Evolutionary conservation across 2,329 filamentous ascomycete species (phyloP), one percentile per base, ranked within the genome.

Genomic region (Triangularia setosa): DNA sequence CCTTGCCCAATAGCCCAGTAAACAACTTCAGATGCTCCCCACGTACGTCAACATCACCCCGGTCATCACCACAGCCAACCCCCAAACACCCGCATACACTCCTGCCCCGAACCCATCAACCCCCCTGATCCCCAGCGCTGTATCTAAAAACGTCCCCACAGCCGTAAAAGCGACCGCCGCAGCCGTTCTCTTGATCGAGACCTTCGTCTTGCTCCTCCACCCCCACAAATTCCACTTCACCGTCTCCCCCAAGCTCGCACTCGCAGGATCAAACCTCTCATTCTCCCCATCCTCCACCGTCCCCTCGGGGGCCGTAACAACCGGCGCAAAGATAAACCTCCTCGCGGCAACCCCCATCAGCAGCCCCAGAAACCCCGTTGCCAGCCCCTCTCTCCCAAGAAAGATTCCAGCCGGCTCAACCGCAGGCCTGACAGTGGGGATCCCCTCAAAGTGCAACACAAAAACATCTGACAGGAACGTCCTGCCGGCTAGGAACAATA

Each of bases 81-180:
- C 85, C 92, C 92, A 97, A 35, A 94, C 80, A 23, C 80, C 80
- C 1, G 90, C 87, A 81, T 93, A 98, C 0, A 84, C 85, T 2
- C 81, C 78, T 1, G 93, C 91, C 11, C 93, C 94, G 0, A 80
- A 70, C 3, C 85, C 67, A 71, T 93, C 90, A 11, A 92, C 86
- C 4, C 91, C 90, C 54, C 86, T 81, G 21, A 97, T 79, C 0
- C 87, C 90, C 62, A 87, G 80, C 56, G 82, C 84, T 24, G 87
- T 85, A 72, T 90, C 85, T 48, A 93, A 77, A 64, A 89, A 87
- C 0, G 86, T 86, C 72, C 83, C 83, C 55, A 82, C 73, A 12
- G 80, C 83, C 2, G 87, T 88, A 58, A 88, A 79, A 59, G 85
- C 72, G 64, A 85, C 79, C 57, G 88, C 78, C 5, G 86, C 79